Conservation (phyloP, 148 eudicot genomes). For the Rhododendron molle region DNA sequence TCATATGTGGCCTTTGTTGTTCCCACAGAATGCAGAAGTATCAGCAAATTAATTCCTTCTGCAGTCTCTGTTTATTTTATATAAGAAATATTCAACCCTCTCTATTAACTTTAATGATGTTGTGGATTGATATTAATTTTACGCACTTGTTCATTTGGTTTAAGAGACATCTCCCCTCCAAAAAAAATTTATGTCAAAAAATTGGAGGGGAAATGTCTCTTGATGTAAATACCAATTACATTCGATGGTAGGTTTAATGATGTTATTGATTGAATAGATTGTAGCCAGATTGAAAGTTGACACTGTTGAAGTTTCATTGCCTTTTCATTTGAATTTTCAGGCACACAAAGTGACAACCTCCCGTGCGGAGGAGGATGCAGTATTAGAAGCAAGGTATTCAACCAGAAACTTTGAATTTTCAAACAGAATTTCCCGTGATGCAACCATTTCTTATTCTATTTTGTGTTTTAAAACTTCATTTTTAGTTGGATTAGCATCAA, state of each 20-base stretch:
- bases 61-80: background rate
- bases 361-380: background rate
- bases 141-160: background rate
- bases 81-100: background rate
- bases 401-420: background rate
- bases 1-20: background rate
- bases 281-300: background rate
- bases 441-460: background rate
- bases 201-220: background rate
- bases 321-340: background rate
- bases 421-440: background rate
- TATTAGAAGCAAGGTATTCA: background rate
- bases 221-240: background rate
- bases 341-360: constrained; percentile 1
- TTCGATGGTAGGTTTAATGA: background rate
- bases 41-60: background rate
- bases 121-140: background rate
- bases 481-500: background rate
- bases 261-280: background rate
- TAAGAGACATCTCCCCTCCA: too few species aligned
- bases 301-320: background rate
- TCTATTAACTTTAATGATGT: background rate
- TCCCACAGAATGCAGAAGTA: background rate
- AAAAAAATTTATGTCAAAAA: too few species aligned
- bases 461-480: background rate